A percentile compares a stretch with the other conserved stretches of the same genome.
These are phyloP conservation scores for Chenopodium suecicum DNA, from an alignment of 148 eudicot genomes.

Conservation along the genomic window DNA sequence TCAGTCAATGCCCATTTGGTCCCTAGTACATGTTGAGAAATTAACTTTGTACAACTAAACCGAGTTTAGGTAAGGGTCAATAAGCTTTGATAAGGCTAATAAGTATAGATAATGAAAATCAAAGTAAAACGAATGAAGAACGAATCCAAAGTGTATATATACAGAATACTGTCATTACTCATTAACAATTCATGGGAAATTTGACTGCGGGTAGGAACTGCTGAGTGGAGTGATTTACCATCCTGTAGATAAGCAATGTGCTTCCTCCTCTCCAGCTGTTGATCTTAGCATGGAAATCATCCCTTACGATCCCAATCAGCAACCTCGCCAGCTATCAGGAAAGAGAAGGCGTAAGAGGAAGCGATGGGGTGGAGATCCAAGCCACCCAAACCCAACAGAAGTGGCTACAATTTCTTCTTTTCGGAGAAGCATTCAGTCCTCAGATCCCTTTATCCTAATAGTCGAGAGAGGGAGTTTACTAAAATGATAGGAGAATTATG, in stretches of 20 bases:
- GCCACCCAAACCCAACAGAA: slow-evolving; percentile 72
- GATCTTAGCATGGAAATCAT: slow-evolving; percentile 42
- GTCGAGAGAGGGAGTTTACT: slow-evolving; percentile 61
- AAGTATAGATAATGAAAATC: background rate
- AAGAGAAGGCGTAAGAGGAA: slow-evolving; percentile 35
- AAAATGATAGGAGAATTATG: slow-evolving; percentile 73
- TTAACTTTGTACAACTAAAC: too few relatives aligned
- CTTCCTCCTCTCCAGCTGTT: slow-evolving; percentile 13
- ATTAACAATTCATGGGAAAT: slow-evolving; percentile 55
- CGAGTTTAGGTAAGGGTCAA: too few relatives aligned
- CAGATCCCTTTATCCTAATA: slow-evolving; percentile 47
- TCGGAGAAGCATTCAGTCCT: slow-evolving; percentile 56
- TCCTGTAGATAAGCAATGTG: slow-evolving; percentile 31
- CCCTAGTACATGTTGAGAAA: background rate
- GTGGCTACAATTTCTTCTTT: slow-evolving; percentile 83
- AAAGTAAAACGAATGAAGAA: background rate
- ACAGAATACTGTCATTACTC: too few relatives aligned
- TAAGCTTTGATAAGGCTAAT: too few relatives aligned
- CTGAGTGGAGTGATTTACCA: slow-evolving; percentile 64
- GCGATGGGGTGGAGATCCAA: slow-evolving; percentile 52
- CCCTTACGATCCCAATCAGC: slow-evolving; percentile 30
- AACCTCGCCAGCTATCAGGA: slow-evolving; percentile 1
- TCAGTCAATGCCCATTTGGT: background rate
- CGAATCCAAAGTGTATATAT: too few relatives aligned
- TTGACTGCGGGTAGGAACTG: slow-evolving; percentile 56